Base-by-base conservation (phyloP, 805 yeast genomes). In the Kurtzmaniella cleridarum region DNA sequence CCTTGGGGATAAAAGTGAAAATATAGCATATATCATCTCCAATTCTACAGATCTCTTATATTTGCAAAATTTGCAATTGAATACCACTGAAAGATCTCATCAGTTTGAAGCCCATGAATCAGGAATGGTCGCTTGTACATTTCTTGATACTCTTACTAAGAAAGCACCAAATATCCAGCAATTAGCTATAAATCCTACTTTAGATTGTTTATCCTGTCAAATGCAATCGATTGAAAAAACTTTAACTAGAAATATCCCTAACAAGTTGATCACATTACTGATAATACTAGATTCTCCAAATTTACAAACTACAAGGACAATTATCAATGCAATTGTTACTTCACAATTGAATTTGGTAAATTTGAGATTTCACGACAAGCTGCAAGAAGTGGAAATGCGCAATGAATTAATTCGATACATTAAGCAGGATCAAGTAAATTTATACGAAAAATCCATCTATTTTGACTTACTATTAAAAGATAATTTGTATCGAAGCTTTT, bases 21-120 rank as follows among this genome's bases (percentile, higher is more conserved):
- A 4, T 5, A 10, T 53, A 3, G 41, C 43, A 5, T 17, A 26
- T 1, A 11, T 47, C 10, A 18, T 59, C 7, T 24, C 32, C 16
- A 35, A 26, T 10, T 41, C 48, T 0, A 39, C 55, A 2, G 50
- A 50, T 6, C 48, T 57, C 16, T 27, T 15, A 3, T 32, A 24
- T 3, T 38, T 58, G 26, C 32, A 12, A 6, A 36, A 40, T 6
- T 44, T 58, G 6, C 46, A 42, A 30, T 38, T 54, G 5, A 35
- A 44, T 9, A 34, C 49, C 30, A 53, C 46, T 12, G 62, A 59
- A 42, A 32, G 42, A n/a, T 45, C 53, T 24, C 63, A 58, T 31
- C 42, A 42, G 6, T 41, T 49, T 20, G 42, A 38, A 4, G 29
- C 41, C 3, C 61, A 56, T 39, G 38, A 27, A 11, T 17, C n/a